Base-by-base conservation (phyloP, 306 rosid species). In the Quercus ilex region DNA sequence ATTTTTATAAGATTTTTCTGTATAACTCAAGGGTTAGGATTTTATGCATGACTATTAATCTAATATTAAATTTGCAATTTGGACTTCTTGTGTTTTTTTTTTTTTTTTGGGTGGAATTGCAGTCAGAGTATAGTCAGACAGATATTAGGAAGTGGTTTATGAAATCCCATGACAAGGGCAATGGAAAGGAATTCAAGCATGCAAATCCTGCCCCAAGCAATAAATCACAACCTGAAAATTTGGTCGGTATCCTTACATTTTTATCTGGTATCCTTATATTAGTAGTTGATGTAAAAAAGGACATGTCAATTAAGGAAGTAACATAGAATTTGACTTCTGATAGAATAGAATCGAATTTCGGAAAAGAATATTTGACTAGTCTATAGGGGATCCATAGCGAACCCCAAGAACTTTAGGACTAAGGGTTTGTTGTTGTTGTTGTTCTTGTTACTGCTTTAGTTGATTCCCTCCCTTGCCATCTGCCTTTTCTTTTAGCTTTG, bases 111-210 rank as follows among this genome's bases (percentile, higher is more conserved):
- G 53, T 79, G 21, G 59, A 76, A 74, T 77, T 84, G 7, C 86
- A 86, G 91, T 78, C 88, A 71, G 71, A 30, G 33, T 30, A 23
- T 58, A 41, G 10, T 62, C 89, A 85, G 84, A 76, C 74, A 59
- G 99, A 95, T 83, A 92, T 92, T 63, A 78, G 99, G 74, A 95
- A 92, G 81, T 93, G 99, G 99, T 95, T 95, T 87, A 93, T 93
- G 97, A 95, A 93, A 86, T 82, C 98, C 2, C 98, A 95, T 68
- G 92, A 84, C 52, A 93, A 90, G 81, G 83, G 77, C 14, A 90
- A 79, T 77, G 91, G 76, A 69, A 68, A 62, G 73, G 83, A 59
- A 33, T 71, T 91, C 51, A 88, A 91, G 79, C 76, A 87, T 69
- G 79, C 90, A 46, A 85, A 81, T 73, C 82, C 86, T 71, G 57